Evolutionary conservation across 208 protist species (phyloP), one percentile per base, ranked within the genome.

Genomic region (Leptomonas pyrrhocoris): DNA sequence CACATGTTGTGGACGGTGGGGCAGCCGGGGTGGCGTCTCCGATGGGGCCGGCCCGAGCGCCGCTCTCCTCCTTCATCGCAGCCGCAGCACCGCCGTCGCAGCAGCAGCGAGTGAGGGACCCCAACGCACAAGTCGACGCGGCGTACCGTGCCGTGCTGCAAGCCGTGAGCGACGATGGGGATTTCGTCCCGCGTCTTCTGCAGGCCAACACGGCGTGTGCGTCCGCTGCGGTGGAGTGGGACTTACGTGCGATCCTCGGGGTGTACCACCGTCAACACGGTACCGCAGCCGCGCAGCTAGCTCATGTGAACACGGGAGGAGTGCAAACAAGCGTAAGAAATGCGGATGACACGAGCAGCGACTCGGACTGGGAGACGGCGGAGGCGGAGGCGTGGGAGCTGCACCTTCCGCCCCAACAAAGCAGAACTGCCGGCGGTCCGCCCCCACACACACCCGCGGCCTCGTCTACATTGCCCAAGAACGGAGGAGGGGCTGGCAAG

Each of bases 311-410:
- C 18, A 2, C 18, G 4, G 43, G 2, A 2, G 16, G 43, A 7
- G 16, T n/a, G 11, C 3, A n/a, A n/a, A 30, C 21, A 3, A 21
- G 28, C 8, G 51, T 7, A 19, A n/a, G 34, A 9, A 9, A 38
- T 38, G 9, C 34, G 34, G 34, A 38, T 27, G 51, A 61, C 13
- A 1, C 6, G 11, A 65, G 25, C 23, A 55, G 45, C 7, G 59
- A 54, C 19, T 53, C 59, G 1, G 59, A 65, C 8, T 53, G 43
- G 59, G 46, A 40, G 15, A 30, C 31, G n/a, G 59, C 19, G 45
- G 46, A 15, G 2, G 59, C 2, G 12, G 51, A n/a, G 28, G 23
- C 6, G 38, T 43, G 59, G 46, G 45, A 43, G 31, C 34, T 42
- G 45, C 59, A 55, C 46, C 6, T 23, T 19, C 31, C 58, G 55